Evolutionary conservation across 352 stramenopile genomes (phyloP), one percentile per base, ranked within the genome.

Genomic region (Achlya hypogyna): DNA sequence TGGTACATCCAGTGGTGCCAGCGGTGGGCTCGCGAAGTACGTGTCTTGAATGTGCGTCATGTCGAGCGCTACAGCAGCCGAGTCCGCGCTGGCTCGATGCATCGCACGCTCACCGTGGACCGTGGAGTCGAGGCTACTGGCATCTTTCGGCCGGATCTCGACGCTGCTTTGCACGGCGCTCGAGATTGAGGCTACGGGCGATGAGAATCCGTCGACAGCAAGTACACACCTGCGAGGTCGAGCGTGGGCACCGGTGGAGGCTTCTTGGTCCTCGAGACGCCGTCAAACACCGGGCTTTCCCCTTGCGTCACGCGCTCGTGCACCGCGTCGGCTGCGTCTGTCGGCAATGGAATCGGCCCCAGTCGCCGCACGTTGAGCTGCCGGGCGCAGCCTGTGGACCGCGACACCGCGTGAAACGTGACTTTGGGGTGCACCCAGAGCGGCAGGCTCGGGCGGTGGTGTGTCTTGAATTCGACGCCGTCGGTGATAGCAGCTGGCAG

Each of bases 361-460:
- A 58, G 45, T 6, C 60, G 60, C 34, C 32, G 23, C 12, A 67
- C 60, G 40, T 1, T 58, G 4, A 67, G 27, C 51, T 45, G 22
- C 5, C 29, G 60, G n/a, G 27, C n/a, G 10, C 10, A 31, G 31
- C 31, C 31, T 22, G 14, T 28, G 18, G 38, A 42, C 25, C 20
- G n/a, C 10, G 6, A 22, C 2, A 51, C 29, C 10, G 35, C 58
- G 32, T 45, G 60, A 53, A 67, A 67, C 16, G 40, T 60, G 10
- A 56, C 60, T 28, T 67, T 67, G 16, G 60, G 60, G 28, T 67
- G 60, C 32, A 40, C 38, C 60, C 60, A 67, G 16, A 67, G 31
- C 4, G 60, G 60, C 8, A 60, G 8, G 27, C 27, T 22, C 12
- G 28, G 35, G 10, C 27, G 42, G 51, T 45, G 32, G 28, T 67